Evolutionary conservation across 2,329 filamentous ascomycete genomes (phyloP).

Genomic region (Zasmidium citrigriseum): DNA sequence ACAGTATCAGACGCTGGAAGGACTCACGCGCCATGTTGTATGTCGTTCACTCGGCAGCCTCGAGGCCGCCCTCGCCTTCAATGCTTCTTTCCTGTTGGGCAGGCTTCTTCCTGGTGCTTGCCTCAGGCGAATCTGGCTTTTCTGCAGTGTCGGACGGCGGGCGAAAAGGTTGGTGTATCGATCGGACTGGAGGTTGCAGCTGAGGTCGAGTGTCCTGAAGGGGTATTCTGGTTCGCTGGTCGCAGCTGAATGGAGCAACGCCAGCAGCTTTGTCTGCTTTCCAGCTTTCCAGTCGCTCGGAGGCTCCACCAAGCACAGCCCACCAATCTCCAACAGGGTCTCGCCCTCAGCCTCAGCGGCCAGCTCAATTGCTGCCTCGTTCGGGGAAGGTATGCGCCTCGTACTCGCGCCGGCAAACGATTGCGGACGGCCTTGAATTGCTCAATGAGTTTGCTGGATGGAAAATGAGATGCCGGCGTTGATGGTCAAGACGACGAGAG

Average conservation of each 20-base stretch:
- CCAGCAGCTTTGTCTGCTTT: background rate
- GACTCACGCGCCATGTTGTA: conserved; percentile 20
- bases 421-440: background rate
- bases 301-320: background rate
- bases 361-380: background rate
- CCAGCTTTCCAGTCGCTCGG: background rate
- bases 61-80: conserved; percentile 13
- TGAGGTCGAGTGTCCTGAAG: background rate
- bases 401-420: background rate
- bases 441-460: too few species aligned
- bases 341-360: background rate
- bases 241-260: too few species aligned
- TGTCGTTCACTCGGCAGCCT: conserved; percentile 8
- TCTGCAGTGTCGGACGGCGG: background rate
- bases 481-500: too few species aligned
- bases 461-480: background rate
- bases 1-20: background rate
- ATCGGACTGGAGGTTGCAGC: background rate
- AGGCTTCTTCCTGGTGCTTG: background rate
- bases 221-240: background rate
- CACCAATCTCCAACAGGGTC: background rate
- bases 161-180: background rate
- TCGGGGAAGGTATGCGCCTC: background rate
- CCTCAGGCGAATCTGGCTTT: background rate
- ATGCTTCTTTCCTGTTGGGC: background rate